phyloP scores from a whole-genome alignment of 495 filamentous ascomycete genomes.

The Penicillium mononematosum region DNA sequence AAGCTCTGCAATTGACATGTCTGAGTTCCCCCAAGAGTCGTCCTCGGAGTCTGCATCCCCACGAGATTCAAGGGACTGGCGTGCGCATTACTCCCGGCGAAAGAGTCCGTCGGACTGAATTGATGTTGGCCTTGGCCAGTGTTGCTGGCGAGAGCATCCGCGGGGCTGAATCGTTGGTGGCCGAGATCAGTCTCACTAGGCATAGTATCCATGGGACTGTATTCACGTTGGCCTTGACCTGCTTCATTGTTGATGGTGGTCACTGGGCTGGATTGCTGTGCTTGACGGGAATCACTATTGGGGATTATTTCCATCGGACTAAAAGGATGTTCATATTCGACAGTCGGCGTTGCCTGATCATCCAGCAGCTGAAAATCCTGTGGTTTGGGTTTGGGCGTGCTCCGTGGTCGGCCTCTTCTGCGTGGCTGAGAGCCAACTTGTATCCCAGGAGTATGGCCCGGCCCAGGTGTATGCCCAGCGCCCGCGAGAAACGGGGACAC shows the following conservation, averaged over 20 bases:
- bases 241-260: conserved; percentile 1
- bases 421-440: conserved; percentile 27
- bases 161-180: conserved; percentile 19
- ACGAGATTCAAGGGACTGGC: conserved; percentile 32
- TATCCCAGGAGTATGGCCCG: neutral
- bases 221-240: neutral
- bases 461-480: conserved; percentile 26
- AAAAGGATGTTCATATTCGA: conserved; percentile 12
- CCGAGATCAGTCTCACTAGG: neutral
- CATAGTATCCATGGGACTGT: conserved; percentile 1
- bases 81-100: conserved; percentile 18
- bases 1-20: conserved; percentile 27
- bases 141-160: conserved; percentile 16
- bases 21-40: conserved; percentile 27
- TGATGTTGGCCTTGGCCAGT: conserved; percentile 15
- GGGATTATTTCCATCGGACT: conserved; percentile 29
- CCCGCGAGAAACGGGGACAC: conserved; percentile 40
- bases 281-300: conserved; percentile 17
- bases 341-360: conserved; percentile 21
- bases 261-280: conserved; percentile 23
- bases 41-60: conserved; percentile 28
- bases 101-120: conserved; percentile 28
- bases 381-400: conserved; percentile 20
- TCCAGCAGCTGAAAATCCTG: conserved; percentile 16
- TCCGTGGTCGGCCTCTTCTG: conserved; percentile 40